These are phyloP conservation scores for Haberlea rhodopensis DNA, from an alignment of 257 asterid species.

Conservation along the genomic window DNA sequence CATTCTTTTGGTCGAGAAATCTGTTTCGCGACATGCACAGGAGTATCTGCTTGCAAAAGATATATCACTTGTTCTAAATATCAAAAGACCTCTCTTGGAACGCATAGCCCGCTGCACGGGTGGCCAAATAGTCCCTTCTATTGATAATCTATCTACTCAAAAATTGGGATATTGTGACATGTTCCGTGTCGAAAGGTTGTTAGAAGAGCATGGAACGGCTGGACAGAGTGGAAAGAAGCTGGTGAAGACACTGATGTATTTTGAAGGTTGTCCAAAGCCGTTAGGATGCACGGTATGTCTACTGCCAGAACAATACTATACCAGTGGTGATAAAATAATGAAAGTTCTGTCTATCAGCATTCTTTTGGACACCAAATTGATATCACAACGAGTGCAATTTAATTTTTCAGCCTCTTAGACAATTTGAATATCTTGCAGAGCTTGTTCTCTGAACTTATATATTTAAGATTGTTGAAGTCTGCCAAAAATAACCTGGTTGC, in stretches of 20 bases:
- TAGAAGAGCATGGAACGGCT: conserved; percentile 74
- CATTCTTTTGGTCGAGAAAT: conserved; percentile 95
- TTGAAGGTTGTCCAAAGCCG: conserved; percentile 98
- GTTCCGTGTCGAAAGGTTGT: conserved; percentile 69
- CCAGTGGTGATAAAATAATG: conserved; percentile 21
- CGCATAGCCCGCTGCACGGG: conserved; percentile 94
- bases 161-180: conserved; percentile 78
- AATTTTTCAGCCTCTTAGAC: conserved; percentile 9
- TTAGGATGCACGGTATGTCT: conserved; percentile 88
- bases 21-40: conserved; percentile 94
- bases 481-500: conserved; percentile 1
- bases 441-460: conserved; percentile 15
- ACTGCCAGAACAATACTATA: conserved; percentile 17
- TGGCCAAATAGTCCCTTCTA: conserved; percentile 82
- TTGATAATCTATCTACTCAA: conserved; percentile 76
- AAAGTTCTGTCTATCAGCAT: conserved; percentile 9
- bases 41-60: conserved; percentile 93
- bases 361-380: conserved; percentile 3
- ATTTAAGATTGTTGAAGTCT: conserved; percentile 2
- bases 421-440: conserved; percentile 10
- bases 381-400: conserved; percentile 5
- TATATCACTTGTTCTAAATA: conserved; percentile 85
- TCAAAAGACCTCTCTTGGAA: conserved; percentile 84
- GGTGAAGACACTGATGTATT: conserved; percentile 87
- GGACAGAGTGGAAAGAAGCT: conserved; percentile 71